Conservation (phyloP, 768 basidiomycete species). For the Auricularia sp. region DNA sequence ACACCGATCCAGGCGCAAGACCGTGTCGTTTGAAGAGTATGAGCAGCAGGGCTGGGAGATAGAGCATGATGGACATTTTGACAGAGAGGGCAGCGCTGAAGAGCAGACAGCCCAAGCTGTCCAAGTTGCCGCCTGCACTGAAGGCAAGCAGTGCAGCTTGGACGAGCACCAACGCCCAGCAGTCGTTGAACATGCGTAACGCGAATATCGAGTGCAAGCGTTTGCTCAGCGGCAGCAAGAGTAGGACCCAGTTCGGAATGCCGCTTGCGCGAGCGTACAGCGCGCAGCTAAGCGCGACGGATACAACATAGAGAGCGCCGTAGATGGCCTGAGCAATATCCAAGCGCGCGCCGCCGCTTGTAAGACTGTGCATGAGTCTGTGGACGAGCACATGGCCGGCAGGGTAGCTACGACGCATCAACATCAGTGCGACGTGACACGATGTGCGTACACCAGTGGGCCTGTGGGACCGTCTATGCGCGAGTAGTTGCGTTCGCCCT, state of each 20-base stretch:
- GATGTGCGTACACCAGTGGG: constrained; percentile 63
- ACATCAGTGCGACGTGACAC: constrained; percentile 15
- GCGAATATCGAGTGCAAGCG: constrained; percentile 89
- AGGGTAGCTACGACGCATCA: constrained; percentile 58
- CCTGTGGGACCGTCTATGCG: constrained; percentile 84
- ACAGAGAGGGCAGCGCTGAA: constrained; percentile 78
- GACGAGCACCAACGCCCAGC: constrained; percentile 65
- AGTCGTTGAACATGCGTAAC: constrained; percentile 90
- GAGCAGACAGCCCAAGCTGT: constrained; percentile 54
- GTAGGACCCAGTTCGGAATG: constrained; percentile 60
- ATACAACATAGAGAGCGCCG: constrained; percentile 57
- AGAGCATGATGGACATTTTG: constrained; percentile 91
- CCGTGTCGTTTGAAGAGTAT: constrained; percentile 70
- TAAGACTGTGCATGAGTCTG: constrained; percentile 53
- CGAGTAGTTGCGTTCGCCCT: constrained; percentile 77
- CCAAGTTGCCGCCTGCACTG: constrained; percentile 35
- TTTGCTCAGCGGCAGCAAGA: constrained; percentile 80
- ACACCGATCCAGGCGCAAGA: constrained; percentile 31
- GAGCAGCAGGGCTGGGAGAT: constrained; percentile 80
- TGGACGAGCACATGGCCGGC: constrained; percentile 88
- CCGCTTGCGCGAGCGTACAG: constrained; percentile 57
- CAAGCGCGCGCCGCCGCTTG: constrained; percentile 51
- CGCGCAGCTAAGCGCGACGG: constrained; percentile 51
- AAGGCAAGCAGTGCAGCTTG: constrained; percentile 61
- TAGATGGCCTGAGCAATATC: constrained; percentile 70